Percentiles rank a stretch among this genome's conserved stretches.
phyloP scores from a whole-genome alignment of 306 rosid genomes.

The Cicer chorassanicum region DNA sequence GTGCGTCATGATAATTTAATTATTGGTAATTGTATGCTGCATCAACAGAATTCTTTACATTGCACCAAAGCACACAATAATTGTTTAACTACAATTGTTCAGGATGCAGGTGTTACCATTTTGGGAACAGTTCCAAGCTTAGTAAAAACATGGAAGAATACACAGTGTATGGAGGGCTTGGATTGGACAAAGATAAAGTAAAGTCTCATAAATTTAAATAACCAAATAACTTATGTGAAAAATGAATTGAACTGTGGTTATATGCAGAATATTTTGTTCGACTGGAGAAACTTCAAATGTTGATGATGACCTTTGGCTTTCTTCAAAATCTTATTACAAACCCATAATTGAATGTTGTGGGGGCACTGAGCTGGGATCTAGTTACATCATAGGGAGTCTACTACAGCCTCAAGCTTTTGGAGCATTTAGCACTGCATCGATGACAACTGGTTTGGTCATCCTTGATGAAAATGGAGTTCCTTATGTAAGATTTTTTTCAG shows the following conservation, averaged over 20 bases:
- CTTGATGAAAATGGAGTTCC: constrained; percentile 79
- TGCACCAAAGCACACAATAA: constrained; percentile 5
- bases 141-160: constrained; percentile 90
- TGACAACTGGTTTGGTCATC: constrained; percentile 77
- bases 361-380: constrained; percentile 84
- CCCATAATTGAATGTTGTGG: constrained; percentile 83
- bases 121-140: constrained; percentile 98
- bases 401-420: constrained; percentile 96
- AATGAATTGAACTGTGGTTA: constrained; percentile 39
- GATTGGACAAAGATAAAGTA: constrained; percentile 95
- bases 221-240: constrained; percentile 1
- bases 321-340: constrained; percentile 77
- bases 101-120: constrained; percentile 92
- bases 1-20: background rate
- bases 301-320: constrained; percentile 95
- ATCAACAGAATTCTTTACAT: constrained; percentile 13
- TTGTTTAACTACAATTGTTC: constrained; percentile 41
- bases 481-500: constrained; percentile 51
- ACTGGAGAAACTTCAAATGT: constrained; percentile 88
- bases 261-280: constrained; percentile 67
- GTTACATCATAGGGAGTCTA: constrained; percentile 62
- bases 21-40: background rate
- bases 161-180: constrained; percentile 83
- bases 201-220: constrained; percentile 25
- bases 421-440: constrained; percentile 72